Conservation (phyloP, 352 stramenopile genomes). For the Phytophthora lateralis region DNA sequence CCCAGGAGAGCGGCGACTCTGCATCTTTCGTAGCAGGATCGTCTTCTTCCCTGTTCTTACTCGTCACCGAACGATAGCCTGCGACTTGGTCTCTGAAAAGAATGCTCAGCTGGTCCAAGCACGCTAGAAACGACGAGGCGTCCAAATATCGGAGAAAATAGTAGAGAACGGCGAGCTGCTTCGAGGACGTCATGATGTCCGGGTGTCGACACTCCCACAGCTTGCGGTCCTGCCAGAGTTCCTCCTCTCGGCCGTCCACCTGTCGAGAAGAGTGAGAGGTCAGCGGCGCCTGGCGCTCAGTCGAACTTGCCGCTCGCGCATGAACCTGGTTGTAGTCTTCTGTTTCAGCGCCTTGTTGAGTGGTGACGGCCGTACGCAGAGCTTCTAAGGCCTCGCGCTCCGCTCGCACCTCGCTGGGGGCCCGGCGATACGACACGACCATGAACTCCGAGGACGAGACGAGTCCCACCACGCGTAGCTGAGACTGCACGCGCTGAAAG, state of each 20-base stretch:
- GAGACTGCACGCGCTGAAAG: slow-evolving; percentile 34
- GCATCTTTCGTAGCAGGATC: not conserved
- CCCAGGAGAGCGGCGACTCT: slow-evolving; percentile 29
- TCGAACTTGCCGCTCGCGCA: not conserved
- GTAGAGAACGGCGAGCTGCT: slow-evolving; percentile 55
- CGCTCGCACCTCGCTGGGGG: slow-evolving; percentile 44
- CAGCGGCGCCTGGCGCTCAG: slow-evolving; percentile 6
- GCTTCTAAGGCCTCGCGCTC: slow-evolving; percentile 37
- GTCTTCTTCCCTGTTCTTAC: not conserved
- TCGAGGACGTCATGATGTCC: slow-evolving; percentile 47
- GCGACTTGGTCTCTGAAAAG: slow-evolving; percentile 27
- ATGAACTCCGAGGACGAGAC: slow-evolving; percentile 59
- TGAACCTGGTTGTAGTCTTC: not conserved
- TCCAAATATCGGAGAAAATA: slow-evolving; percentile 46
- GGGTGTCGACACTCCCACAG: slow-evolving; percentile 50
- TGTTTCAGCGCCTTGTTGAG: not conserved
- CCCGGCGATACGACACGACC: slow-evolving; percentile 70
- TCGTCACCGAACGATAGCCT: slow-evolving; percentile 4
- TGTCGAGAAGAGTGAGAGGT: not conserved
- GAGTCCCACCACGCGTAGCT: slow-evolving; percentile 50
- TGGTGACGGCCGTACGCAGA: slow-evolving; percentile 9
- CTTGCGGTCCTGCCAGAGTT: slow-evolving; percentile 41
- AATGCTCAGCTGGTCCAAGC: slow-evolving; percentile 36
- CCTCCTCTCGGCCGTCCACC: slow-evolving; percentile 19
- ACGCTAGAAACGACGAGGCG: slow-evolving; percentile 31